Evolutionary conservation across 106 monocot species (phyloP).

Genomic region (Vanilla planifolia): DNA sequence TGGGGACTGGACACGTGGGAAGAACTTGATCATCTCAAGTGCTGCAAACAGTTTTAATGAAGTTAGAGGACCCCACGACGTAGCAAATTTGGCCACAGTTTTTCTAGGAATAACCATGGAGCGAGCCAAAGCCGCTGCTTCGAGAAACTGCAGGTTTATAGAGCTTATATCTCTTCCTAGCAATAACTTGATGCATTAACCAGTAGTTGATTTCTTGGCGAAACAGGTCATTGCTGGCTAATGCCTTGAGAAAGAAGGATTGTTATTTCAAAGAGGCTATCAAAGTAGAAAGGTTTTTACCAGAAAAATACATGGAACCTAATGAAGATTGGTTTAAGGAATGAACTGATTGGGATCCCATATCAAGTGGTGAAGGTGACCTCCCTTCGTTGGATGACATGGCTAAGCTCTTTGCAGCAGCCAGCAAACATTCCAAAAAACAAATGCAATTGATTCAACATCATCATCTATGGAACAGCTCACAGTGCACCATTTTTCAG

Average conservation of each 20-base stretch:
- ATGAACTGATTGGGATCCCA: constrained; percentile 79
- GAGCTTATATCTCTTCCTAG: constrained; percentile 3
- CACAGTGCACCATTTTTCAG: constrained; percentile 8
- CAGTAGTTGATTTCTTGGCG: neutral
- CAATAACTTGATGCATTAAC: neutral
- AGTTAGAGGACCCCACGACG: constrained; percentile 87
- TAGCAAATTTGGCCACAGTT: constrained; percentile 47
- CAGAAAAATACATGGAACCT: constrained; percentile 26
- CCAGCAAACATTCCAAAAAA: constrained; percentile 12
- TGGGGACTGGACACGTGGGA: constrained; percentile 74
- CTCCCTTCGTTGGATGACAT: constrained; percentile 55
- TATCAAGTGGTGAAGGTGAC: constrained; percentile 78
- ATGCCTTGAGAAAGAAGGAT: constrained; percentile 70
- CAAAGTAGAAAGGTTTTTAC: constrained; percentile 55
- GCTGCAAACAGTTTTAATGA: constrained; percentile 57
- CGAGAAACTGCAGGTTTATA: constrained; percentile 65
- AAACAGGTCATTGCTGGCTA: constrained; percentile 48
- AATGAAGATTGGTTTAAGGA: constrained; percentile 31
- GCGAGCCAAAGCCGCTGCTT: constrained; percentile 71
- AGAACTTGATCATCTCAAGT: constrained; percentile 85
- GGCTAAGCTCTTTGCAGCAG: constrained; percentile 32
- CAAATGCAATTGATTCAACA: constrained; percentile 26
- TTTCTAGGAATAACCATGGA: constrained; percentile 74
- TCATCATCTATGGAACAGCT: constrained; percentile 17
- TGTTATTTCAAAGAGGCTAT: constrained; percentile 67